These are phyloP conservation scores for Colletotrichum sp. DNA, from an alignment of 2,329 filamentous ascomycete species.

Conservation along the genomic window DNA sequence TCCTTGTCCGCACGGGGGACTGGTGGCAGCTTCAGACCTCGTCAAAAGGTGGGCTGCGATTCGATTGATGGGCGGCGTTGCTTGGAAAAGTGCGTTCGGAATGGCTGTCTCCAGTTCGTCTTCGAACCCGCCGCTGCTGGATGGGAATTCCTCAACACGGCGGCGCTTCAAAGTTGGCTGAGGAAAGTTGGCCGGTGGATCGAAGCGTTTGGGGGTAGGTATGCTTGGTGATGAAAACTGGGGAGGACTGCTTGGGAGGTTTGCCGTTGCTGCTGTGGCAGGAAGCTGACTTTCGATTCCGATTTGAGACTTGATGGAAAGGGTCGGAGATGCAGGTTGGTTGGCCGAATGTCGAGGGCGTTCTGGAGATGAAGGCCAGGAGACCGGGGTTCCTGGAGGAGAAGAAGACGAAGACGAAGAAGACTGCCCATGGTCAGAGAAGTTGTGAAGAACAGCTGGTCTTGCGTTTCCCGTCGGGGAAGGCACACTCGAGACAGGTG, in stretches of 20 bases:
- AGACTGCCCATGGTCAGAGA: neutral
- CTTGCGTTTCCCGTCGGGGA: neutral
- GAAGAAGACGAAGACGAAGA: neutral
- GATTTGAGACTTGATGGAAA: conserved; percentile 14
- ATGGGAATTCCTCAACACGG: neutral
- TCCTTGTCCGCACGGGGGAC: conserved; percentile 28
- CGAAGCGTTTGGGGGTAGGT: neutral
- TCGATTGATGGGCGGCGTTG: conserved; percentile 15
- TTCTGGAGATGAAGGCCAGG: conserved; percentile 28
- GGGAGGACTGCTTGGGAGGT: conserved; percentile 9
- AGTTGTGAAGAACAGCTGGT: neutral
- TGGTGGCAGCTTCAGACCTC: neutral
- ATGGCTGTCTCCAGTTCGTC: conserved; percentile 42
- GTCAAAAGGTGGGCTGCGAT: neutral
- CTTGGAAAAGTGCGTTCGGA: conserved; percentile 30
- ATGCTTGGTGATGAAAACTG: neutral
- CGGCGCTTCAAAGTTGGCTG: neutral
- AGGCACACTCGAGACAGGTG: neutral
- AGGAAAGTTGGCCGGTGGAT: neutral
- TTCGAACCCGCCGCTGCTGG: conserved; percentile 29
- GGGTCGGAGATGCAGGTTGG: neutral
- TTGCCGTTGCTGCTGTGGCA: neutral
- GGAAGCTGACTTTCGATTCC: neutral
- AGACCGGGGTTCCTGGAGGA: neutral
- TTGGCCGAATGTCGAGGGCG: neutral